Conservation (phyloP, 768 basidiomycete genomes). For the Boletus patriciae region DNA sequence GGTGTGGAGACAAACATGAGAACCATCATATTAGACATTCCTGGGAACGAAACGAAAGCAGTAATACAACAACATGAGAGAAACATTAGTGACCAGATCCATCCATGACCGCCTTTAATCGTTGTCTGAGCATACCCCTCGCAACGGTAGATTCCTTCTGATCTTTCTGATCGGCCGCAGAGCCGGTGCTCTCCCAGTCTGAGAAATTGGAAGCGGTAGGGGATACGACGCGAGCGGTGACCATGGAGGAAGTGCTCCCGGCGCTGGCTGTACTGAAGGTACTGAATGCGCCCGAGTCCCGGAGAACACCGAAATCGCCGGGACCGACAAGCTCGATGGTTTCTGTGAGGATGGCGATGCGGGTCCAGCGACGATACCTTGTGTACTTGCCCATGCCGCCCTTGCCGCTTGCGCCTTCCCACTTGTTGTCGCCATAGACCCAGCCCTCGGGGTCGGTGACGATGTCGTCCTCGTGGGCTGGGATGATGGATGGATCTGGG, state of each 20-base stretch:
- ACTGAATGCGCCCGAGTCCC: conserved; percentile 26
- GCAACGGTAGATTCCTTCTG: conserved; percentile 15
- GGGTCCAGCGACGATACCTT: conserved; percentile 81
- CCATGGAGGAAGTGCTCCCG: conserved; percentile 24
- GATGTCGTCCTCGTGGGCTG: conserved; percentile 47
- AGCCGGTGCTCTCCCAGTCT: conserved; percentile 31
- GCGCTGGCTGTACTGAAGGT: conserved; percentile 13
- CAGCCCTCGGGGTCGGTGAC: conserved; percentile 86
- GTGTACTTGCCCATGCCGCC: conserved; percentile 94
- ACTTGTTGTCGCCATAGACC: conserved; percentile 95
- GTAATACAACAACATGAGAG: conserved; percentile 29
- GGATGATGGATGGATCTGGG: conserved; percentile 32
- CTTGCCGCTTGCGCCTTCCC: conserved; percentile 74
- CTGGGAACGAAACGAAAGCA: background rate
- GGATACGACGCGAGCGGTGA: conserved; percentile 23
- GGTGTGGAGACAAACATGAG: conserved; percentile 67
- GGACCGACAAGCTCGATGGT: conserved; percentile 55
- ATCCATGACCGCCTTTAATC: conserved; percentile 32
- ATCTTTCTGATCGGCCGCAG: conserved; percentile 22
- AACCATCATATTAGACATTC: background rate
- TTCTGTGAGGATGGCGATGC: conserved; percentile 77
- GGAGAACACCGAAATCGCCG: conserved; percentile 32
- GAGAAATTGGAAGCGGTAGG: conserved; percentile 33
- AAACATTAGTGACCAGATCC: conserved; percentile 22
- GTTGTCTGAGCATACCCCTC: conserved; percentile 28